Base-by-base conservation (phyloP, 2,329 filamentous ascomycete species). In the Tolypocladium nubicola region DNA sequence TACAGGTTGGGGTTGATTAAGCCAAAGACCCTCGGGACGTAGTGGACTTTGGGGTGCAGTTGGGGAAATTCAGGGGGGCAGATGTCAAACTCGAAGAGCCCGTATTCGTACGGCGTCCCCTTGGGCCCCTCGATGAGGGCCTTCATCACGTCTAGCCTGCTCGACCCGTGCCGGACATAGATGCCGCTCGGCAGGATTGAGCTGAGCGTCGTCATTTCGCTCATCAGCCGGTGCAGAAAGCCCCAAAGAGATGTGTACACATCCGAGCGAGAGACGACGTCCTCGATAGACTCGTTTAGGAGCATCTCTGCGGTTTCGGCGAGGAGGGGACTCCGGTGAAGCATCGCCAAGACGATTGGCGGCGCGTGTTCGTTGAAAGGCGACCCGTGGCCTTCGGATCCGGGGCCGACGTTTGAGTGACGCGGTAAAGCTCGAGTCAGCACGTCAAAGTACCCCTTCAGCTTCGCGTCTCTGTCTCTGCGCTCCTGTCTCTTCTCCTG, bases 51-150 rank as follows among this genome's bases (percentile, higher is more conserved):
- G 0, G 79, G 79, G 13, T 78, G 74, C 0, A 35, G 55, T 1
- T 65, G 60, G 0, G 80, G 79, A 57, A 78, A 82, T 0, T 70
- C 61, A 0, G 37, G 14, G 9, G 66, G 64, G 54, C 76, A 79
- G 38, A 82, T 61, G 61, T 82, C 79, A 58, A 83, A 83, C 59
- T 82, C 79, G 61, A 81, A 82, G 4, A 82, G 62, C 0, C 79
- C 79, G 47, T 77, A 70, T 60, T 78, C 78, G 64, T 83, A 82
- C 16, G 80, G 79, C 8, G 78, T 81, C 16, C 67, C 75, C 5
- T 62, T 61, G 0, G 79, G 77, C 0, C 79, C 80, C 23, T 77
- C 67, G 53, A 83, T 79, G 30, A 80, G 57, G 23, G 73, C 65
- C 63, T 79, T 81, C 66, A 82, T 73, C n/a, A 77, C 60, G 60